Evolutionary conservation across 176 grass and related monocot genomes (phyloP).

Genomic region (Saccharum officinarum): DNA sequence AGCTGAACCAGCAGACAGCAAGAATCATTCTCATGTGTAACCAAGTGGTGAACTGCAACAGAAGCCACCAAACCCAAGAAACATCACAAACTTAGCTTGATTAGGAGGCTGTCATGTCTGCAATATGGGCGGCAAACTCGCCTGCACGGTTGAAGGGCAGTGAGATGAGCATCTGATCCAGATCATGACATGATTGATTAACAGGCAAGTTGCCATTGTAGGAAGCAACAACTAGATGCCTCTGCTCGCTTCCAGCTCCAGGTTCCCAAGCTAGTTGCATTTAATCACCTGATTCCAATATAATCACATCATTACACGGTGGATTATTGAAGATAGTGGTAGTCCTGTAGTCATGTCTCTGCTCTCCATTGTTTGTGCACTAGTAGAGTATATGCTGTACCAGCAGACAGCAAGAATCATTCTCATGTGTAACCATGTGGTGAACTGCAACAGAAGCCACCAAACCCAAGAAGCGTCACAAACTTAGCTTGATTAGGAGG

Average conservation of each 20-base stretch:
- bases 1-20: conserved; percentile 15
- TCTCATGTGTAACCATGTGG: conserved; percentile 9
- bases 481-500: background rate
- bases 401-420: conserved; percentile 22
- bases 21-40: conserved; percentile 21
- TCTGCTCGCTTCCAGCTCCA: background rate
- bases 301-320: background rate
- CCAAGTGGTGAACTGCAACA: background rate
- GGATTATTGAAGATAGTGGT: background rate
- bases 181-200: background rate
- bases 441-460: background rate
- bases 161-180: background rate
- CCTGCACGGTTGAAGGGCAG: background rate
- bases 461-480: background rate
- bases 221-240: background rate
- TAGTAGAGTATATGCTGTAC: background rate
- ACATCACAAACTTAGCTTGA: background rate
- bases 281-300: background rate
- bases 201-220: background rate
- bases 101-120: conserved; percentile 20
- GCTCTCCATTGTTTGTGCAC: background rate
- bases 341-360: background rate
- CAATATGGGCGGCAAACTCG: background rate
- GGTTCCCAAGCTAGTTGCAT: background rate
- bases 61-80: background rate